Evolutionary conservation across 2,329 filamentous ascomycete genomes (phyloP).

Genomic region (Aureobasidium vineae): DNA sequence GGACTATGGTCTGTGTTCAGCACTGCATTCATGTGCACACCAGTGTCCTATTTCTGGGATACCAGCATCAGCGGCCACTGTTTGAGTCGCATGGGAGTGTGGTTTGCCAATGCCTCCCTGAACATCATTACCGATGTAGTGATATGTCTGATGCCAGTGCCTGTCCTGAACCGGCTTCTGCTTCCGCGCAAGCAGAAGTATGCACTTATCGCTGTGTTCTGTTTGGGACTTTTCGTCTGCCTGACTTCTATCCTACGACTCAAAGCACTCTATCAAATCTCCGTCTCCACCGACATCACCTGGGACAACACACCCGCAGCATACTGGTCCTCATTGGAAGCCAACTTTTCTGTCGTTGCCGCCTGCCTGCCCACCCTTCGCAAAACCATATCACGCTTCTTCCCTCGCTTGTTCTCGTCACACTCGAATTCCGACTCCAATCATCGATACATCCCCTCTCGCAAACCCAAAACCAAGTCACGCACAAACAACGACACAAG

Average conservation of each 20-base stretch:
- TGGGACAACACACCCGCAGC: constrained; percentile 38
- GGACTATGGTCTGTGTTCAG: constrained; percentile 37
- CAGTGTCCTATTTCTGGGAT: constrained; percentile 47
- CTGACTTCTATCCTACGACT: constrained; percentile 38
- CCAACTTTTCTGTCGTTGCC: constrained; percentile 41
- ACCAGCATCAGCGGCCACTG: constrained; percentile 38
- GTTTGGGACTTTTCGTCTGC: constrained; percentile 38
- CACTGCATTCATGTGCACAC: constrained; percentile 44
- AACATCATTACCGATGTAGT: constrained; percentile 42
- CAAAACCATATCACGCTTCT: constrained; percentile 38
- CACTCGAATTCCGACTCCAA: not conserved
- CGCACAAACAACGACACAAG: not conserved
- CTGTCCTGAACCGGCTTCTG: constrained; percentile 38
- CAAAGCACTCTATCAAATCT: constrained; percentile 34
- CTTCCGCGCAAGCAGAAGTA: constrained; percentile 38
- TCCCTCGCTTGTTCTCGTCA: constrained; percentile 38
- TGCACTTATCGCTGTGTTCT: constrained; percentile 40
- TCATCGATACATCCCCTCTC: not conserved
- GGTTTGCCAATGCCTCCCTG: constrained; percentile 44
- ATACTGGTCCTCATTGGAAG: constrained; percentile 41
- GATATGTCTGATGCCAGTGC: constrained; percentile 39
- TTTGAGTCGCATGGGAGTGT: constrained; percentile 43
- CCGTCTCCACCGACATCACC: constrained; percentile 33
- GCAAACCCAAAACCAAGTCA: not conserved
- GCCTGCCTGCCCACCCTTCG: constrained; percentile 43